Conservation (phyloP, 192 early-diverging fungal species). For the Coemansia sp. region DNA sequence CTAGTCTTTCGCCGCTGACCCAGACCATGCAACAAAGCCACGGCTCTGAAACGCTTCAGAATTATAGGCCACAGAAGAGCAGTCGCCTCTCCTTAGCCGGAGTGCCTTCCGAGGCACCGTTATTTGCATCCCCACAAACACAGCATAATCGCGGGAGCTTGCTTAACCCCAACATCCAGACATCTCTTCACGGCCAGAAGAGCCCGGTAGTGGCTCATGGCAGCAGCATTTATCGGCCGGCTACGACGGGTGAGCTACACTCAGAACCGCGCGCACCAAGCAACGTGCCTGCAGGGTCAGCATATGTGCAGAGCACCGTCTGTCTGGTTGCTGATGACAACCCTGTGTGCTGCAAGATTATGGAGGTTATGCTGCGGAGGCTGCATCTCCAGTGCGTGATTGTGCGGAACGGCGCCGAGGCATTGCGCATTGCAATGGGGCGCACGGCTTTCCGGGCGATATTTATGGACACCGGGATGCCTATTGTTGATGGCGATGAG, state of each 20-base stretch:
- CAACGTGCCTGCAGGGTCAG: background rate
- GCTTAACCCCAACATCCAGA: conserved; percentile 23
- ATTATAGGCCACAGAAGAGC: background rate
- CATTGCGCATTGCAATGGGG: conserved; percentile 85
- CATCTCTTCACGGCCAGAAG: background rate
- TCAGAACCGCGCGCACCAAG: background rate
- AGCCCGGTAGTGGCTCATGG: too few species aligned
- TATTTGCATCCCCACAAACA: background rate
- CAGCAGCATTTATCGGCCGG: background rate
- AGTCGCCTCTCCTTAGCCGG: conserved; percentile 4
- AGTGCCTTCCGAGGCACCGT: background rate
- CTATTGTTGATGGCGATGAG: conserved; percentile 91
- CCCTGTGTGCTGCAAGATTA: conserved; percentile 81
- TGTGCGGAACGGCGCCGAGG: conserved; percentile 89
- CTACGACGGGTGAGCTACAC: background rate
- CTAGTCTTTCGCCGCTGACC: background rate
- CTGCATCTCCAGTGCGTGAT: conserved; percentile 79
- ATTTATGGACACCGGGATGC: conserved; percentile 93
- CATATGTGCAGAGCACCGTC: conserved; percentile 27
- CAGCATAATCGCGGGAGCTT: conserved; percentile 31
- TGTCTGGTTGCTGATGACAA: conserved; percentile 91
- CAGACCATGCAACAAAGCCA: background rate
- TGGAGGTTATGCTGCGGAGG: conserved; percentile 82
- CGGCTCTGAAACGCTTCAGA: background rate
- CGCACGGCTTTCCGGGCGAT: conserved; percentile 89